Base-by-base conservation (phyloP, 1,284 basidiomycete species). In the Naganishia liquefaciens region DNA sequence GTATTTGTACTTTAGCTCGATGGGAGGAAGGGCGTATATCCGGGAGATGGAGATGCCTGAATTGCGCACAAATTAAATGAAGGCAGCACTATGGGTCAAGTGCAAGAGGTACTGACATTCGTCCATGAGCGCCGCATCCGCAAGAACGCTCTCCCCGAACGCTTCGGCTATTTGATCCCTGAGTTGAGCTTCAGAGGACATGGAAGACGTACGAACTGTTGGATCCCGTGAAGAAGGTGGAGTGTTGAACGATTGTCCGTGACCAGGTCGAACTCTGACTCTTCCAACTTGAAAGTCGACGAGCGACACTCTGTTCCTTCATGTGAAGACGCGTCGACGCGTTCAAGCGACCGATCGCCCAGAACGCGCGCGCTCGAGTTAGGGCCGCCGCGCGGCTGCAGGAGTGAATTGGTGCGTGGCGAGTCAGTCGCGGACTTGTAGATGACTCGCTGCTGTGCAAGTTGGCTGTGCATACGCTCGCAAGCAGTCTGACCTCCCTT, bases 1-100 rank as follows among this genome's bases (percentile, higher is more conserved):
- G 71, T 80, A 80, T 68, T 81, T 81, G 77, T 74, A 81, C 70
- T 72, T 80, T 21, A 81, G 73, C 55, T 77, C 76, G 37, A 74
- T 65, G 10, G 80, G 71, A 19, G 72, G 68, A 15, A 81, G 72
- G 44, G 70, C 70, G 70, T 79, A 80, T 15, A 77, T 52, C 1
- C 76, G 71, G 17, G 75, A 66, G 6, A 80, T 77, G 3, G 78
- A 77, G 5, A 79, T 71, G 62, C 77, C 79, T 80, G 40, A 13
- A n/a, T 27, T n/a, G 25, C 27, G 27, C 27, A 17, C 15, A 28
- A 2, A n/a, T 55, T 15, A 57, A 28, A 10, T 13, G 25, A 43
- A 3, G 7, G 33, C 1, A 44, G 27, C 21, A 23, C 15, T 19
- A 25, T 3, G n/a, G n/a, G 25, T 15, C n/a, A 13, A 6, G 21